phyloP scores from a whole-genome alignment of 306 rosid genomes.

The Dalbergia oliveri region DNA sequence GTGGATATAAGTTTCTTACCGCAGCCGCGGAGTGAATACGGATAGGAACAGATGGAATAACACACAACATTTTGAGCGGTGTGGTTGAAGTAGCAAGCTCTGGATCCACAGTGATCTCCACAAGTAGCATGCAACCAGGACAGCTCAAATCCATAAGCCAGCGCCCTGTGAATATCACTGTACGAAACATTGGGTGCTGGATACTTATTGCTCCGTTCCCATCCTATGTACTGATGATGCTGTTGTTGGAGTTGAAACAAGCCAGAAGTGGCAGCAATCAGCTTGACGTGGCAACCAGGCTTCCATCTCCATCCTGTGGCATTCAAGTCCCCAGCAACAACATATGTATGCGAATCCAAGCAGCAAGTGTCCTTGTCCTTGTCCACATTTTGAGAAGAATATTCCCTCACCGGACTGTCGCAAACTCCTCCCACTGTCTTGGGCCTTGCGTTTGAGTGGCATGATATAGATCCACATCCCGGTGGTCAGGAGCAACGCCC shows the following conservation, averaged over 20 bases:
- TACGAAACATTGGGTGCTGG: not conserved
- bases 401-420: no score
- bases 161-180: not conserved
- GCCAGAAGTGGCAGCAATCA: not conserved
- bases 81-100: not conserved
- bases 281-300: not conserved
- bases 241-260: not conserved
- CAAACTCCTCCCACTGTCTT: not conserved
- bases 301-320: not conserved
- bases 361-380: no score
- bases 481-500: no score
- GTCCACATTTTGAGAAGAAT: no score
- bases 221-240: no score
- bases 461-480: not conserved
- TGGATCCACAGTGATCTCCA: no score
- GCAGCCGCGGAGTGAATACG: no score
- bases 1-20: not conserved
- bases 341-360: not conserved
- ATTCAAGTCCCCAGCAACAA: not conserved
- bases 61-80: no score
- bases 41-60: no score
- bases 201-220: no score
- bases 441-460: not conserved
- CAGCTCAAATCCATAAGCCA: not conserved
- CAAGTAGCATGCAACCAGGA: not conserved